Percentiles rank a stretch among this genome's conserved stretches.
Conservation (phyloP, 163 green algal species). For the Scenedesmus sp. region DNA sequence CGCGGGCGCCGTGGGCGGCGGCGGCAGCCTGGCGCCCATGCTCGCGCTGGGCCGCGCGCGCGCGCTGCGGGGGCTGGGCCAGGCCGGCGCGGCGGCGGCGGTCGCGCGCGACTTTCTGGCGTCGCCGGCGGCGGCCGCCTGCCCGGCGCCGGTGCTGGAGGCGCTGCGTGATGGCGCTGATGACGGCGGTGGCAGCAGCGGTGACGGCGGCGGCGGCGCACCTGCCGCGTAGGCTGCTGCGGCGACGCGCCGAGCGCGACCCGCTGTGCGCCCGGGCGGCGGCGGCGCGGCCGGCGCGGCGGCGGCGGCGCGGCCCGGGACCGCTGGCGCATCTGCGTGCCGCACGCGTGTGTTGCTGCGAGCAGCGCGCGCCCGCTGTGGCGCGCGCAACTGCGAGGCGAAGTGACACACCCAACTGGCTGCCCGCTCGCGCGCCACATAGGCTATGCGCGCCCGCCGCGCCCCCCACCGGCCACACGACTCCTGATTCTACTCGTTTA, state of each 20-base stretch:
- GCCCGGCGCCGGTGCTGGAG: not conserved
- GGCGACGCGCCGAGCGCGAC: not conserved
- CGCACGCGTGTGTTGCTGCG: too few species aligned
- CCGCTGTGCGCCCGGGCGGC: not conserved
- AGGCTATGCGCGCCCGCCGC: too few species aligned
- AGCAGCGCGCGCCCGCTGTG: too few species aligned
- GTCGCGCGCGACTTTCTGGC: conserved; percentile 9
- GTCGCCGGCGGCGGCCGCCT: not conserved
- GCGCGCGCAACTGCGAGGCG: too few species aligned
- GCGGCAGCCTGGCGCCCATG: conserved; percentile 10
- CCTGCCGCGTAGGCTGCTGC: too few species aligned
- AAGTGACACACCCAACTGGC: too few species aligned
- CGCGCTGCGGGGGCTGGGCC: conserved; percentile 12
- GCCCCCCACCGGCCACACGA: too few species aligned
- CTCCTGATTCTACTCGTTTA: too few species aligned
- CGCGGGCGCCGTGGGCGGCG: not conserved
- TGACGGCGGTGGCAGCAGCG: too few species aligned
- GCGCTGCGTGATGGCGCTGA: not conserved
- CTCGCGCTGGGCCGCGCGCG: conserved; percentile 7
- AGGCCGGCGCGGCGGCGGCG: not conserved
- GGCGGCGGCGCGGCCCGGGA: too few species aligned
- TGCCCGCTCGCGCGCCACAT: too few species aligned
- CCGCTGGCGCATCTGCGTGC: not conserved
- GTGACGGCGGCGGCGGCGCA: too few species aligned
- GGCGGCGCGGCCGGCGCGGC: not conserved